Conservation (phyloP, 108 stramenopile species). For the Discostella pseudostelligera region DNA sequence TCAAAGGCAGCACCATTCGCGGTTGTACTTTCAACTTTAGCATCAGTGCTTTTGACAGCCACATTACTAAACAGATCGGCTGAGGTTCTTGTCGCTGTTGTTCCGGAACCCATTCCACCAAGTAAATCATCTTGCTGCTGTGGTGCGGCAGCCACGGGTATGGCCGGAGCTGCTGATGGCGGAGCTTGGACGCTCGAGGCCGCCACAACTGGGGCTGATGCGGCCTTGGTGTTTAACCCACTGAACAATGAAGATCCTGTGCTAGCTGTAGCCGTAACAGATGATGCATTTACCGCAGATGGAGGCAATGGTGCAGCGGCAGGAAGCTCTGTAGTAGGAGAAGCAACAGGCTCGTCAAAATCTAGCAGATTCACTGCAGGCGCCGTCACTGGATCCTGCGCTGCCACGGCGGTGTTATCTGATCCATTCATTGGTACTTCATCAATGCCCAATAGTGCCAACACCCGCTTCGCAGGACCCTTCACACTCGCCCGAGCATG, state of each 20-base stretch:
- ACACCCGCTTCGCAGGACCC: slow-evolving; percentile 72
- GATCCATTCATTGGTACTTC: slow-evolving; percentile 8
- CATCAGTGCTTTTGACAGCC: slow-evolving; percentile 34
- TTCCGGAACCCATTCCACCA: slow-evolving; percentile 17
- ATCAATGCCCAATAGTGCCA: slow-evolving; percentile 60
- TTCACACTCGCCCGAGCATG: slow-evolving; percentile 65
- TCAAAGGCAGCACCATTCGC: not conserved
- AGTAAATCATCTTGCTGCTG: slow-evolving; percentile 48
- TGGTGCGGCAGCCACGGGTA: slow-evolving; percentile 15
- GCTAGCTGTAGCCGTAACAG: not conserved
- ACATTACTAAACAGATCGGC: slow-evolving; percentile 54
- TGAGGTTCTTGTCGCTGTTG: slow-evolving; percentile 27
- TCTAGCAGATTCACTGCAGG: slow-evolving; percentile 72
- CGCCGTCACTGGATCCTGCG: slow-evolving; percentile 41
- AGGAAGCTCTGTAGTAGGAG: slow-evolving; percentile 29
- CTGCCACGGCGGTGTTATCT: slow-evolving; percentile 38
- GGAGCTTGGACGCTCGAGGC: slow-evolving; percentile 19
- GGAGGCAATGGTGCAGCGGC: slow-evolving; percentile 15
- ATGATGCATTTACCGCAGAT: slow-evolving; percentile 20
- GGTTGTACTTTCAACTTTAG: slow-evolving; percentile 7
- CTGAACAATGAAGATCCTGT: slow-evolving; percentile 52
- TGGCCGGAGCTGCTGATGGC: slow-evolving; percentile 18
- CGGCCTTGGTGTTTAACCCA: slow-evolving; percentile 56
- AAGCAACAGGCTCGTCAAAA: slow-evolving; percentile 59
- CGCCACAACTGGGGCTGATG: slow-evolving; percentile 12